Evolutionary conservation across 2,329 filamentous ascomycete species (phyloP), one percentile per base, ranked within the genome.

Genomic region (Hortaea werneckii): DNA sequence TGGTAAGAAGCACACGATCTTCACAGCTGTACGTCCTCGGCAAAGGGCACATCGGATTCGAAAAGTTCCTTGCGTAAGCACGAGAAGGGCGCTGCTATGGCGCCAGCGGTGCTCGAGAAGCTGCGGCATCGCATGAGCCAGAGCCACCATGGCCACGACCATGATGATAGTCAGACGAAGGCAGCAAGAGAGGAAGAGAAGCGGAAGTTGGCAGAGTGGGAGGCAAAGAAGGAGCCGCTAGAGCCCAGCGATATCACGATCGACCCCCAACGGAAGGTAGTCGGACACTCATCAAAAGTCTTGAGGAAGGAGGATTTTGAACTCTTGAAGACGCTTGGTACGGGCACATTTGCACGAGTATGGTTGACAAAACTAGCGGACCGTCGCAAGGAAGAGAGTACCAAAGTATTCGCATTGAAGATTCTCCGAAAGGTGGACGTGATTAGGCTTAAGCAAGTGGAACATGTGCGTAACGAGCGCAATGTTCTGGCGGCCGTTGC

Each of bases 391-490:
- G 69, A 69, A 34, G 78, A 82, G 56, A 70, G 72, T 50, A 72
- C 75, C 59, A 77, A 80, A 56, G 83, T 89, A n/a, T 89, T 82
- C 65, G 85, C 85, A 40, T 74, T 90, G 58, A 90, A 90, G 73
- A 87, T 88, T 46, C 67, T 90, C 53, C 79, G 84, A 54, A 77
- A 77, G 58, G 67, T 69, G 40, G 74, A 77, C 58, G 82, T 92
- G 39, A 83, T 92, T 63, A 82, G 82, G 52, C 76, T 90, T 47
- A 90, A 90, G 72, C 86, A 92, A 62, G 82, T 90, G 55, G 85
- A 90, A 67, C 86, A 92, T 65, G 85, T 90, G 45, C 82, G 84
- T 50, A 85, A 89, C 66, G 86, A 92, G 72, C 82, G 85, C 56
- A 78, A 80, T 51, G 82, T 90, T 55, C 78, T 92, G 43, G 78